Conservation (phyloP, 164 flowering plant species). For the Liquidambar formosana region DNA sequence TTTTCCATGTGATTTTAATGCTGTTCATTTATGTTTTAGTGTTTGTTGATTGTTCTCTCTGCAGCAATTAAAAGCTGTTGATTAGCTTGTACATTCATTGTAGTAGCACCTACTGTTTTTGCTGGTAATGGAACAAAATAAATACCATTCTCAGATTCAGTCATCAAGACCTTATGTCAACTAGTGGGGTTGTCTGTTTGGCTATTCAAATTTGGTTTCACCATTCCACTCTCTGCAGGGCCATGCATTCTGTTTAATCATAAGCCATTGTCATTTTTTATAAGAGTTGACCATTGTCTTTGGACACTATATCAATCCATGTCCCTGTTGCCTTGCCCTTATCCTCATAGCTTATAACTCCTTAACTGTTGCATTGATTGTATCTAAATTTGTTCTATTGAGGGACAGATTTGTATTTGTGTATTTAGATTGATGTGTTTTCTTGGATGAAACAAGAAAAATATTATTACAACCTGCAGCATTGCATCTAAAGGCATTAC, state of each 20-base stretch:
- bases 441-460: background rate
- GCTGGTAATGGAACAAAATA: no score
- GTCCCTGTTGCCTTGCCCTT: background rate
- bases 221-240: background rate
- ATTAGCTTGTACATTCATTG: no score
- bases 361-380: background rate
- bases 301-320: background rate
- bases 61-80: no score
- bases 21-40: no score
- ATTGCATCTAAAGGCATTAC: background rate
- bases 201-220: background rate
- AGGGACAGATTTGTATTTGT: background rate
- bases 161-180: no score
- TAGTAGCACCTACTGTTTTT: no score
- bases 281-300: no score
- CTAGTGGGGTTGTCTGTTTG: background rate
- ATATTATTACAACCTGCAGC: background rate
- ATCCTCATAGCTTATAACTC: background rate
- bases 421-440: background rate
- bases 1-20: no score
- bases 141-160: no score
- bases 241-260: no score
- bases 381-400: background rate
- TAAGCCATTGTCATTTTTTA: no score
- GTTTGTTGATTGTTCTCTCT: no score